Evolutionary conservation across 73 alveolate species (phyloP), one percentile per base, ranked within the genome.

Genomic region (Diophrys sp.): DNA sequence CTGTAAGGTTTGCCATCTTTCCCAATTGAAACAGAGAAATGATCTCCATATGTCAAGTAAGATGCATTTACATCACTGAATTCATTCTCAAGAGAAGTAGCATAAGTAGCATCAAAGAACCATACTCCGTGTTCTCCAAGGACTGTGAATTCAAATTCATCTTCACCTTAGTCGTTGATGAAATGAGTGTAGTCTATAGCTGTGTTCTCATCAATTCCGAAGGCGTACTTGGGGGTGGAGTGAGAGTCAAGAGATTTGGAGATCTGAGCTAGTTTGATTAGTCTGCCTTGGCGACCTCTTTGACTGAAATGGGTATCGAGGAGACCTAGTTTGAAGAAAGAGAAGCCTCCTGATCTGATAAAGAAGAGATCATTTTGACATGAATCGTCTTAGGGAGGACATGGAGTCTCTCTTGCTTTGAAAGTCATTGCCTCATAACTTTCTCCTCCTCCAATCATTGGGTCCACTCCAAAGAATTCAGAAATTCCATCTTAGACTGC

Each of bases 361-460:
- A 62, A 77, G 31, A 55, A 23, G 5, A 77, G 26, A 29, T 77
- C 85, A 69, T 77, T 74, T 28, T 77, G 29, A 31, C 85, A 77
- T 1, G 31, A 44, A 11, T 18, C 18, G 18, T 44, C 70, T 55
- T 29, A 23, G 31, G 80, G 44, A 25, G 77, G 54, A 70, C 85
- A 77, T 27, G 53, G 29, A 69, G 73, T n/a, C 23, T 77, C 78
- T 27, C 54, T 53, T 29, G 85, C 56, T 67, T 77, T 27, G 34
- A 44, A 34, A 11, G 53, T 70, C 1, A 77, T 32, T 23, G 85
- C 1, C 29, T 77, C 53, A 69, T n/a, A 77, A 25, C 73, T 31
- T 77, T 77, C 81, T 11, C 85, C 85, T 1, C 85, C 85, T 11
- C 71, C 77, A 31, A 77, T 77, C 85, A 77, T 77, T 5, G 79